A percentile compares a stretch with the other conserved stretches of the same genome.
phyloP scores from a whole-genome alignment of 73 alveolate species.

The Loxodes magnus region DNA sequence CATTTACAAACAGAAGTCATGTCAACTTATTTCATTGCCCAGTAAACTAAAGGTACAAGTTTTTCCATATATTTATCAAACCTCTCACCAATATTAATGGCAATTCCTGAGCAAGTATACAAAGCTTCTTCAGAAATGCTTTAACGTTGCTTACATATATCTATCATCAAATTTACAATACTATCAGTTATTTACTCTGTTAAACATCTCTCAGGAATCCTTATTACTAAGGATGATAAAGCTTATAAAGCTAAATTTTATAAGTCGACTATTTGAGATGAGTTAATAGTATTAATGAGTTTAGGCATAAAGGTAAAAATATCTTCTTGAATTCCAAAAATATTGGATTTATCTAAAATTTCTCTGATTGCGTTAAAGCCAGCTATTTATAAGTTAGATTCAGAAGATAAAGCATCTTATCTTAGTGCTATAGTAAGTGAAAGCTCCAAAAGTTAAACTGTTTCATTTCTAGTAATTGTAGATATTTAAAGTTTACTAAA shows the following conservation, averaged over 20 bases:
- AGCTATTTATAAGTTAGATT: neutral
- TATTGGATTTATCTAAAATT: neutral
- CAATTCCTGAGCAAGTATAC: neutral
- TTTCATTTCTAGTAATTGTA: neutral
- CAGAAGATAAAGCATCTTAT: neutral
- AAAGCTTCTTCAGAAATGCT: neutral
- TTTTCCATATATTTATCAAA: neutral
- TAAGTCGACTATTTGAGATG: neutral
- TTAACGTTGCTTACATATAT: neutral
- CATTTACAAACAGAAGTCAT: neutral
- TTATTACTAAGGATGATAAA: neutral
- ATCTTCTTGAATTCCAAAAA: neutral
- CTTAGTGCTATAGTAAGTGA: neutral
- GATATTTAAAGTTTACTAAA: neutral
- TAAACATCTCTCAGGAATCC: neutral
- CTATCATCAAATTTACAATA: neutral
- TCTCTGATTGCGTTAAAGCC: neutral
- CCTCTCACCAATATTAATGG: neutral
- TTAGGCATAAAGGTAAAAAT: neutral
- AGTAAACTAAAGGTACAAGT: neutral
- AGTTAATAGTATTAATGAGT: neutral
- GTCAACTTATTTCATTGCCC: conserved; percentile 1
- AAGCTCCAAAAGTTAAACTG: neutral
- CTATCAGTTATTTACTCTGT: neutral
- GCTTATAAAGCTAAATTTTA: neutral